Evolutionary conservation across 1,284 basidiomycete genomes (phyloP).

Genomic region (Laetiporus sulphureus): DNA sequence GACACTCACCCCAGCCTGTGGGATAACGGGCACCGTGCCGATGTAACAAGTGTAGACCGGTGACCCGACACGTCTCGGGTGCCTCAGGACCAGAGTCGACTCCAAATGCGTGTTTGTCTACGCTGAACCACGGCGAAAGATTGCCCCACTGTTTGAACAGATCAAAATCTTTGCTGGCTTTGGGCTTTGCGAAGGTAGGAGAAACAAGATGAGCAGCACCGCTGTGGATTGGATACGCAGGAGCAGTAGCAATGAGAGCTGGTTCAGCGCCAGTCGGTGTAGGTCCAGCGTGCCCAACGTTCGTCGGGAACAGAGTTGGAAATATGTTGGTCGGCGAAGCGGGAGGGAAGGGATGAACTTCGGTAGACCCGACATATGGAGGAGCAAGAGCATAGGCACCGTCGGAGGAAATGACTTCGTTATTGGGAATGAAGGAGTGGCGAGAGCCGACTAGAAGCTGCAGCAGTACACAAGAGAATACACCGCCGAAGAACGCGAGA

Average conservation of each 20-base stretch:
- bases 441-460: constrained; percentile 4
- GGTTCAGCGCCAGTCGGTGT: constrained; percentile 85
- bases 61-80: constrained; percentile 65
- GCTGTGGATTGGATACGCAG: constrained; percentile 67
- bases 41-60: constrained; percentile 72
- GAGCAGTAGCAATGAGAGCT: constrained; percentile 71
- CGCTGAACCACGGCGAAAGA: constrained; percentile 79
- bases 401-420: background rate
- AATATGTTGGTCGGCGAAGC: constrained; percentile 60
- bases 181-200: constrained; percentile 20
- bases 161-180: constrained; percentile 38
- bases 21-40: constrained; percentile 80
- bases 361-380: constrained; percentile 65
- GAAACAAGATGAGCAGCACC: constrained; percentile 63
- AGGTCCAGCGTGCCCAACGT: constrained; percentile 75
- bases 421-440: background rate
- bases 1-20: constrained; percentile 54
- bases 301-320: constrained; percentile 65
- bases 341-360: constrained; percentile 66
- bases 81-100: constrained; percentile 62
- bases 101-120: constrained; percentile 63
- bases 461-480: constrained; percentile 4
- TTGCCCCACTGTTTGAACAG: constrained; percentile 80
- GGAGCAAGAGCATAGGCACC: constrained; percentile 32
- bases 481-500: constrained; percentile 6